These are phyloP conservation scores for Daldinia sp. DNA, from an alignment of 2,329 filamentous ascomycete genomes.

Conservation along the genomic window DNA sequence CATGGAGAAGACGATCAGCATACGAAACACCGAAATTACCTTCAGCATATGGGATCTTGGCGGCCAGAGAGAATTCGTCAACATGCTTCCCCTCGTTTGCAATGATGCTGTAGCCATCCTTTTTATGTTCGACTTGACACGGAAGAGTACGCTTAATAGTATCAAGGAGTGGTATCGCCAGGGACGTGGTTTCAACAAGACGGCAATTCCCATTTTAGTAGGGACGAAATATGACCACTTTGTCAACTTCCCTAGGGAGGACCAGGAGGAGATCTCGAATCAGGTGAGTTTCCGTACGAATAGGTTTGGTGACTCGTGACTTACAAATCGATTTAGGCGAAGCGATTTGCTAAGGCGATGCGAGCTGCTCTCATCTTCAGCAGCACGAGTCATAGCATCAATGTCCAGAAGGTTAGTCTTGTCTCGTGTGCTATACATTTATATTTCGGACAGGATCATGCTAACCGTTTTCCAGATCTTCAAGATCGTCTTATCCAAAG, in stretches of 20 bases:
- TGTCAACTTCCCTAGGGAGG: constrained; percentile 96
- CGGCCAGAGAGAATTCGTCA: constrained; percentile 98
- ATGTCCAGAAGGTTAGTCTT: constrained; percentile 85
- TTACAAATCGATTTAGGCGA: constrained; percentile 69
- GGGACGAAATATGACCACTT: constrained; percentile 99
- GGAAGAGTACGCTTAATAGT: constrained; percentile 97
- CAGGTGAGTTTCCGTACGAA: constrained; percentile 65
- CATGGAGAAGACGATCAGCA: constrained; percentile 99
- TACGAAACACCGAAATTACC: constrained; percentile 98
- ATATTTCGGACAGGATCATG: background rate
- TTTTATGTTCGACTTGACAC: constrained; percentile 99
- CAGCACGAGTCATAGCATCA: constrained; percentile 99
- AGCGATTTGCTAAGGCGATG: constrained; percentile 98
- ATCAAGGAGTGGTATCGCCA: constrained; percentile 99
- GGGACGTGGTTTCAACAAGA: constrained; percentile 98
- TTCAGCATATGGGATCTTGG: constrained; percentile 99
- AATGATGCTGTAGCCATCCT: constrained; percentile 98
- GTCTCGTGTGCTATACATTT: background rate
- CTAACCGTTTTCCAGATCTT: constrained; percentile 75
- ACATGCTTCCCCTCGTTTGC: constrained; percentile 99
- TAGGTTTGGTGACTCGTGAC: constrained; percentile 16
- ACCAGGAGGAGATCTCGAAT: constrained; percentile 98
- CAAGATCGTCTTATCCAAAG: constrained; percentile 98
- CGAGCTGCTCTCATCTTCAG: constrained; percentile 97
- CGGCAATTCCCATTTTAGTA: constrained; percentile 96